Conservation (phyloP, 1,139 yeast genomes). For the Sugiyamaella xylanicola region DNA sequence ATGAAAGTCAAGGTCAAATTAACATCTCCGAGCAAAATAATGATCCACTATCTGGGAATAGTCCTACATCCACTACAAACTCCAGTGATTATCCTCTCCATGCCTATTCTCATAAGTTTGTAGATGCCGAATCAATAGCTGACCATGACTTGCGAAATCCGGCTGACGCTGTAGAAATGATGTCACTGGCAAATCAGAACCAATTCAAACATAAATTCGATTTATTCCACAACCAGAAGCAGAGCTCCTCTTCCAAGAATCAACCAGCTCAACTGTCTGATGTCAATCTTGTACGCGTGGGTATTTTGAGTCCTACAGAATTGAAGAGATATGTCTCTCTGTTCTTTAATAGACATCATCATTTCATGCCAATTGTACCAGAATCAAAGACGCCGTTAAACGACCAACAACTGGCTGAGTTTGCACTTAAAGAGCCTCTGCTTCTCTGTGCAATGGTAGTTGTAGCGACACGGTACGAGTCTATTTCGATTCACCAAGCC, state of each 20-base stretch:
- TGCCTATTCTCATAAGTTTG: constrained; percentile 5
- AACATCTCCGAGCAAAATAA: neutral
- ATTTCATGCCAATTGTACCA: constrained; percentile 29
- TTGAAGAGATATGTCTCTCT: constrained; percentile 19
- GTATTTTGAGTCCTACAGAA: constrained; percentile 22
- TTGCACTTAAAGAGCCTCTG: constrained; percentile 26
- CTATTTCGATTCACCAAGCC: constrained; percentile 23
- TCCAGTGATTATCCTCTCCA: neutral
- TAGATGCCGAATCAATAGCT: constrained; percentile 25
- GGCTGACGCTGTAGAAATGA: constrained; percentile 21
- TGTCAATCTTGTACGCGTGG: constrained; percentile 17
- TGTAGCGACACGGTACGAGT: constrained; percentile 28
- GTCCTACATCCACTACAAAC: neutral
- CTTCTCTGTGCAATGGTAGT: constrained; percentile 28
- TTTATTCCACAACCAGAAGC: neutral
- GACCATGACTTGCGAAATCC: constrained; percentile 22
- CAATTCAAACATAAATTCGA: neutral
- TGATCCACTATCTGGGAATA: neutral
- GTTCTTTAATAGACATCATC: constrained; percentile 31
- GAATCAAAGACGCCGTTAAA: constrained; percentile 24
- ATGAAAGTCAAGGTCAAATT: neutral
- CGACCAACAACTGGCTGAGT: constrained; percentile 27
- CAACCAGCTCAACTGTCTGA: constrained; percentile 7
- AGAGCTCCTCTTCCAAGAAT: neutral
- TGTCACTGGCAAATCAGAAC: constrained; percentile 11